These are phyloP conservation scores for Periconia macrospinosa DNA, from an alignment of 2,329 filamentous ascomycete genomes.

Conservation along the genomic window DNA sequence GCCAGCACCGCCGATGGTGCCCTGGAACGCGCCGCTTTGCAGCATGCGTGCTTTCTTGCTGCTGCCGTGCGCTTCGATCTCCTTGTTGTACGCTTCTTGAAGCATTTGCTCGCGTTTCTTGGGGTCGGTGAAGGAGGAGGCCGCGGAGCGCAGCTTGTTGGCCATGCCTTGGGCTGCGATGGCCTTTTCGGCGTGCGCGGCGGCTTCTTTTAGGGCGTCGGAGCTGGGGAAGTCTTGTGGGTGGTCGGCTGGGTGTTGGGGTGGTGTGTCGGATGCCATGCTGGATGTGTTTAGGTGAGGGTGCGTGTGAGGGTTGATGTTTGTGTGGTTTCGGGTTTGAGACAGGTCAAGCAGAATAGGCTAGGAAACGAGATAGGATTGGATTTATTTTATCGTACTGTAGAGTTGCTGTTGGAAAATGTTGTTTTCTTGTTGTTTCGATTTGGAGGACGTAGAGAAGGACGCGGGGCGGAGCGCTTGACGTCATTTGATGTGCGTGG, in stretches of 20 bases:
- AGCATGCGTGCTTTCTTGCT: slow-evolving; percentile 39
- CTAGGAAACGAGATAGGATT: too few species aligned
- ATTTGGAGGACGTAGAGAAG: neutral
- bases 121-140: slow-evolving; percentile 31
- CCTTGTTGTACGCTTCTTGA: slow-evolving; percentile 36
- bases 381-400: too few species aligned
- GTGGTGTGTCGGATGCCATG: slow-evolving; percentile 5
- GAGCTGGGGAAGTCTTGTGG: slow-evolving; percentile 26
- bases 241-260: slow-evolving; percentile 19
- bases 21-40: slow-evolving; percentile 44
- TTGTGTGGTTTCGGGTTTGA: neutral
- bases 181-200: slow-evolving; percentile 31
- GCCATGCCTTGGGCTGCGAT: slow-evolving; percentile 30
- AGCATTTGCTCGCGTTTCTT: slow-evolving; percentile 39
- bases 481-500: neutral
- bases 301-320: too few species aligned
- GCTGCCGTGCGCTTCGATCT: slow-evolving; percentile 36
- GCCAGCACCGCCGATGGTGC: slow-evolving; percentile 44
- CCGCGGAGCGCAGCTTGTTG: slow-evolving; percentile 27
- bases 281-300: too few species aligned
- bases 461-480: neutral
- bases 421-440: neutral
- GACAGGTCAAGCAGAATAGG: neutral
- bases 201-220: slow-evolving; percentile 33
- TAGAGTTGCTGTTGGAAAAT: neutral